These are phyloP conservation scores for Colletotrichum nymphaeae DNA, from an alignment of 2,329 filamentous ascomycete species.

Conservation along the genomic window DNA sequence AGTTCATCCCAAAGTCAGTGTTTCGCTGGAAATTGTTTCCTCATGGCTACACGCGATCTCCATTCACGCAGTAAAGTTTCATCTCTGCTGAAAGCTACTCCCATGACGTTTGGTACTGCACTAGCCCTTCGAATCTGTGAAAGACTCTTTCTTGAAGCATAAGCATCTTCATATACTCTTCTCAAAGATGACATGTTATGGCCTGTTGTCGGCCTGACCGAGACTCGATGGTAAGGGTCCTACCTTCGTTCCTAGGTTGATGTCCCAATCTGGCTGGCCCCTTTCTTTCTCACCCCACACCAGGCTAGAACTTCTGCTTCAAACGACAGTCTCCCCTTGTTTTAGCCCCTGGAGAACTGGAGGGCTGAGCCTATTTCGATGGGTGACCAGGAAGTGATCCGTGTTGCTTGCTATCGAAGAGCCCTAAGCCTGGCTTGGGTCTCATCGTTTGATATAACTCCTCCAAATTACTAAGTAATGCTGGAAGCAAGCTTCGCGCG, in stretches of 20 bases:
- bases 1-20: not conserved
- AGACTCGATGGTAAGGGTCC: not conserved
- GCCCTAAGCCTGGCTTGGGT: not conserved
- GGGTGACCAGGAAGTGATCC: not conserved
- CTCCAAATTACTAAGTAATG: too few species aligned
- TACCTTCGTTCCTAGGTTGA: not conserved
- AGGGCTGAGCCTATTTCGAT: not conserved
- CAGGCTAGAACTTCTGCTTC: constrained; percentile 8
- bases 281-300: not conserved
- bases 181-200: not conserved
- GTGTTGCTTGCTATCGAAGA: not conserved
- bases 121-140: too few species aligned
- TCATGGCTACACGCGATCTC: not conserved
- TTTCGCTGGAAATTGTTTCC: not conserved
- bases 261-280: not conserved
- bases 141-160: too few species aligned
- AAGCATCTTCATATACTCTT: too few species aligned
- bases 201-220: not conserved
- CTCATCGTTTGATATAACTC: too few species aligned
- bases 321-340: not conserved
- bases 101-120: too few species aligned
- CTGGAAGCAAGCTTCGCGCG: too few species aligned
- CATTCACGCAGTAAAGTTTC: too few species aligned
- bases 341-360: not conserved
- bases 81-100: too few species aligned